phyloP scores from a whole-genome alignment of 805 yeast genomes.

The Metschnikowia rubicola region DNA sequence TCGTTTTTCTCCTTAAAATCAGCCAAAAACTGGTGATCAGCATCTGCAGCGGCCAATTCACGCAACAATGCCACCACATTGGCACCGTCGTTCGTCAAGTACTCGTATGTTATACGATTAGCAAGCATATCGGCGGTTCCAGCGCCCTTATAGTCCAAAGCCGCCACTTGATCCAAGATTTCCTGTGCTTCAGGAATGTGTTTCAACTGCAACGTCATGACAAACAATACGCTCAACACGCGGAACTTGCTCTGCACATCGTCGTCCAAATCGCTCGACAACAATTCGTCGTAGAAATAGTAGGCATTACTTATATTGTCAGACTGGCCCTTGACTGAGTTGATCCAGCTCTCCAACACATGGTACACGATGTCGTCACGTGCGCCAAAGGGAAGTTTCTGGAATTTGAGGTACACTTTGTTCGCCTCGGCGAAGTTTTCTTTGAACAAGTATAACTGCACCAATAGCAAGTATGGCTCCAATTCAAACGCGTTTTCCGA shows the following conservation, averaged over 20 bases:
- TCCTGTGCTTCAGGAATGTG: constrained; percentile 82
- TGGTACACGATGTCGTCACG: constrained; percentile 73
- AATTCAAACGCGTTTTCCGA: constrained; percentile 28
- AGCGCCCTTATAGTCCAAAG: constrained; percentile 33
- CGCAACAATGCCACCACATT: constrained; percentile 47
- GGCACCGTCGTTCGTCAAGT: constrained; percentile 38
- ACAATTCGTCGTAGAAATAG: constrained; percentile 78
- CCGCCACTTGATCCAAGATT: constrained; percentile 41
- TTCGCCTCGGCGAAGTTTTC: constrained; percentile 35
- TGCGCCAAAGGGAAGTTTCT: constrained; percentile 31
- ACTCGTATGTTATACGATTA: constrained; percentile 60
- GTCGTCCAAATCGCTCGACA: constrained; percentile 46
- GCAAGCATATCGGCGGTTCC: constrained; percentile 50
- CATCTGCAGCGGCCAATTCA: constrained; percentile 45
- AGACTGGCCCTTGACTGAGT: constrained; percentile 37
- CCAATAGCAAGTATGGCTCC: constrained; percentile 40
- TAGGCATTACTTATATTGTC: constrained; percentile 40
- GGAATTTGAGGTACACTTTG: constrained; percentile 30
- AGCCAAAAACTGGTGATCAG: constrained; percentile 53
- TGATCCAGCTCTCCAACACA: constrained; percentile 70
- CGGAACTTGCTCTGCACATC: constrained; percentile 34
- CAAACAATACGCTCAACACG: constrained; percentile 57
- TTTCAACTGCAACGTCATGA: constrained; percentile 72
- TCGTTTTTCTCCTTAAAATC: constrained; percentile 61
- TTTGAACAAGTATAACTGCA: constrained; percentile 37